Evolutionary conservation across 2,329 filamentous ascomycete species (phyloP).

Genomic region (Calonectria henricotiae): DNA sequence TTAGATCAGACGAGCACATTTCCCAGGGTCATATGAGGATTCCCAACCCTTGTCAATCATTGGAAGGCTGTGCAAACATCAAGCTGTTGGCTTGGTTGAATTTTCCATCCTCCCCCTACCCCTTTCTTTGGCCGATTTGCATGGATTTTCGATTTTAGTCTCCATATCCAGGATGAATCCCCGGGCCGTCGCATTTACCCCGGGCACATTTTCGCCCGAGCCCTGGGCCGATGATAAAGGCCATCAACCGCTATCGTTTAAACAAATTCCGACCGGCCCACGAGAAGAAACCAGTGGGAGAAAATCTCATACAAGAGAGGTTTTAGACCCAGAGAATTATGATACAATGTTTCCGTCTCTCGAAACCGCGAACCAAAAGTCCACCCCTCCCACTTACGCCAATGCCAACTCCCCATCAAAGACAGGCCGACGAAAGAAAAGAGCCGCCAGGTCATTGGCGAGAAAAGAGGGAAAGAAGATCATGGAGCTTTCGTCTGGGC

Average conservation of each 20-base stretch:
- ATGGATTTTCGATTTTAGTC: neutral
- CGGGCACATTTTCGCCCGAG: constrained; percentile 27
- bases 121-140: neutral
- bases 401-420: neutral
- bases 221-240: neutral
- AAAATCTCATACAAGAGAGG: constrained; percentile 19
- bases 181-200: constrained; percentile 51
- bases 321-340: constrained; percentile 46
- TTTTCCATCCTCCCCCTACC: neutral
- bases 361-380: constrained; percentile 17
- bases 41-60: neutral
- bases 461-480: neutral
- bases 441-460: neutral
- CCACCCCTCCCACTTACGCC: constrained; percentile 3
- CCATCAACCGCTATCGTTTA: no score
- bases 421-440: constrained; percentile 22
- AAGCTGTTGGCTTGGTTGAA: neutral
- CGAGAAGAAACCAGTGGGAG: neutral
- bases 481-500: neutral
- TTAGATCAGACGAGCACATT: neutral
- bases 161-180: constrained; percentile 51
- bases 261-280: neutral
- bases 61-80: neutral
- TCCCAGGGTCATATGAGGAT: neutral
- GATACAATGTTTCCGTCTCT: constrained; percentile 50